These are phyloP conservation scores for Heliamphora exappendiculata DNA, from an alignment of 148 eudicot genomes.

Conservation along the genomic window DNA sequence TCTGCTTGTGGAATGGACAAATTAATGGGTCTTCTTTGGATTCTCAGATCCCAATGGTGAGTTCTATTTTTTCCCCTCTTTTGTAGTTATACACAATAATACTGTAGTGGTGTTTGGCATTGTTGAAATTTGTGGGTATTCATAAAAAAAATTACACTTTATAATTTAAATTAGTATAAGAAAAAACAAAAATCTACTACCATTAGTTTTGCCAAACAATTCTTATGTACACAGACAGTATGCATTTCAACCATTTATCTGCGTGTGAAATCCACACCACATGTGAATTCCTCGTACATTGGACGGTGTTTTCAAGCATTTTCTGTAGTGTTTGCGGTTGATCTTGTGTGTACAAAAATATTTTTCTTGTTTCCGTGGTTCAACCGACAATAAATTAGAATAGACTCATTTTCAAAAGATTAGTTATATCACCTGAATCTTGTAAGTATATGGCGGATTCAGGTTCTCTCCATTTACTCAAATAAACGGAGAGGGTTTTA, in stretches of 20 bases:
- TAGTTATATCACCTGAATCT: not conserved
- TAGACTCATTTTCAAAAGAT: not conserved
- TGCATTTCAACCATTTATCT: not conserved
- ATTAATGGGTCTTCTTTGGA: not conserved
- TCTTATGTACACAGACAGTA: not conserved
- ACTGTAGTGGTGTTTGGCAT: too few species aligned
- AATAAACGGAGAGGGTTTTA: too few species aligned
- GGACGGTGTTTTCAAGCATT: too few species aligned
- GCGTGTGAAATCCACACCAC: too few species aligned
- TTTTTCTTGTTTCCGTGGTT: not conserved
- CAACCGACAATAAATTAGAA: not conserved
- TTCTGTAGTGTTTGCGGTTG: too few species aligned
- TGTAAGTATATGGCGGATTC: not conserved
- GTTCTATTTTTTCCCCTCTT: slow-evolving; percentile 1
- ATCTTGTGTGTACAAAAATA: too few species aligned
- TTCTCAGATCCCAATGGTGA: slow-evolving; percentile 63
- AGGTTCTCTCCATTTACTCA: too few species aligned
- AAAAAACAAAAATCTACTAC: not conserved
- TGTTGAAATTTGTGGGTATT: not conserved
- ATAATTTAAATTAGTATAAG: not conserved
- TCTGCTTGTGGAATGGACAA: slow-evolving; percentile 13
- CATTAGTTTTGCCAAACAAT: not conserved
- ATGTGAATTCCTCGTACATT: too few species aligned
- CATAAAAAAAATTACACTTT: not conserved
- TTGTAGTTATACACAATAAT: too few species aligned